Percentiles rank a stretch among this genome's conserved stretches.
Conservation (phyloP, 2,329 filamentous ascomycete genomes). For the Xylaria arbuscula region DNA sequence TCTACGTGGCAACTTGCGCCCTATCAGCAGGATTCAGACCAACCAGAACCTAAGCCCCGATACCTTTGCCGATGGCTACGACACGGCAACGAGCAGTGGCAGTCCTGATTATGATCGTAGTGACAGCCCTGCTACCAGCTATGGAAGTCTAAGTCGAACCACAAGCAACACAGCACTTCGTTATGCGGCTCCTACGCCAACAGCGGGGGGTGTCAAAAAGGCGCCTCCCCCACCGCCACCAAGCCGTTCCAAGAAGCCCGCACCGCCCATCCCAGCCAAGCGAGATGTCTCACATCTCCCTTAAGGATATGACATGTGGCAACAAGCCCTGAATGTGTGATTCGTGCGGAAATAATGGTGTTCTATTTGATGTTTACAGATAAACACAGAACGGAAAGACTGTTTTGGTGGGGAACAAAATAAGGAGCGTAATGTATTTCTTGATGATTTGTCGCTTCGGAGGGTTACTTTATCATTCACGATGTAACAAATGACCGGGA, state of each 20-base stretch:
- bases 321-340: neutral
- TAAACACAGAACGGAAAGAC: neutral
- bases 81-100: constrained; percentile 62
- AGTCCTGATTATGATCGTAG: constrained; percentile 65
- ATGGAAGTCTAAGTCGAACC: constrained; percentile 64
- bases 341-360: neutral
- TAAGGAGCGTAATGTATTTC: neutral
- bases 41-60: constrained; percentile 54
- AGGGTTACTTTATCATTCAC: neutral
- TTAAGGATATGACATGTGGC: neutral
- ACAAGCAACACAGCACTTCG: constrained; percentile 52
- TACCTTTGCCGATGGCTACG: constrained; percentile 62
- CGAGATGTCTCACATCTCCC: constrained; percentile 44
- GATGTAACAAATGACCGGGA: constrained; percentile 7
- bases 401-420: neutral
- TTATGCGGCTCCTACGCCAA: constrained; percentile 26
- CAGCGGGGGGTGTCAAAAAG: constrained; percentile 49
- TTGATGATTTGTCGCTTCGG: neutral
- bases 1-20: constrained; percentile 58
- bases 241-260: constrained; percentile 64
- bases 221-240: constrained; percentile 60
- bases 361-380: neutral
- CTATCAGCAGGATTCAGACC: constrained; percentile 59
- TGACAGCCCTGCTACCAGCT: constrained; percentile 67
- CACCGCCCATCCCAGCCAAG: constrained; percentile 62